phyloP scores from a whole-genome alignment of 1,139 yeast species.

The Pneumocystis canis region DNA sequence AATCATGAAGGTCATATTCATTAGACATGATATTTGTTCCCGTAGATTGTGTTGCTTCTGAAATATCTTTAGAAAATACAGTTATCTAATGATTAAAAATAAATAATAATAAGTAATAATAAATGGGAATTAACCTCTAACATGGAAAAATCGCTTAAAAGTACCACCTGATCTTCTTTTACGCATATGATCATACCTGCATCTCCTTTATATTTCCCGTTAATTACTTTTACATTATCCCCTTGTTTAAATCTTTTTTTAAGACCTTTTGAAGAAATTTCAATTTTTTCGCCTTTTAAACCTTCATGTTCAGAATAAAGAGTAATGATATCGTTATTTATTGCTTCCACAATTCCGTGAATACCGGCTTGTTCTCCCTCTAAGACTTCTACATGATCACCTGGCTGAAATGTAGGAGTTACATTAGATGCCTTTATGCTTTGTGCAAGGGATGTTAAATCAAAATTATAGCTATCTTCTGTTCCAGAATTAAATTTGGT shows the following conservation, averaged over 20 bases:
- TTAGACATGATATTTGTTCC: slow-evolving; percentile 9
- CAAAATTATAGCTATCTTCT: slow-evolving; percentile 61
- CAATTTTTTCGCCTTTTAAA: slow-evolving; percentile 21
- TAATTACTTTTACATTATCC: slow-evolving; percentile 86
- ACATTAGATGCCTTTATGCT: slow-evolving; percentile 44
- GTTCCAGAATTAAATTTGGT: slow-evolving; percentile 54
- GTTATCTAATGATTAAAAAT: neutral
- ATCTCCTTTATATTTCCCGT: slow-evolving; percentile 84
- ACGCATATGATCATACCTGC: slow-evolving; percentile 85
- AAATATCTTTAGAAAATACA: slow-evolving; percentile 52
- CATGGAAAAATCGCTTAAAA: slow-evolving; percentile 76
- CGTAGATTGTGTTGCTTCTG: slow-evolving; percentile 52
- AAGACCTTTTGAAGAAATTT: slow-evolving; percentile 61
- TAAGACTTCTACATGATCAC: slow-evolving; percentile 82
- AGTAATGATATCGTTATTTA: slow-evolving; percentile 18
- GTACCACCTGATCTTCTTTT: slow-evolving; percentile 70
- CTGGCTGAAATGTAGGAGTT: slow-evolving; percentile 60
- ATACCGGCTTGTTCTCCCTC: slow-evolving; percentile 91
- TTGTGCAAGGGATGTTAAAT: slow-evolving; percentile 71
- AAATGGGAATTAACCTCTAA: slow-evolving; percentile 73
- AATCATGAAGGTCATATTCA: slow-evolving; percentile 64
- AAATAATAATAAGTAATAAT: neutral
- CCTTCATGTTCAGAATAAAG: slow-evolving; percentile 29
- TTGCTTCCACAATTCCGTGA: slow-evolving; percentile 57
- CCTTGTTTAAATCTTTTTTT: slow-evolving; percentile 81